Conservation (phyloP, 768 basidiomycete genomes). For the Boletales sp. region DNA sequence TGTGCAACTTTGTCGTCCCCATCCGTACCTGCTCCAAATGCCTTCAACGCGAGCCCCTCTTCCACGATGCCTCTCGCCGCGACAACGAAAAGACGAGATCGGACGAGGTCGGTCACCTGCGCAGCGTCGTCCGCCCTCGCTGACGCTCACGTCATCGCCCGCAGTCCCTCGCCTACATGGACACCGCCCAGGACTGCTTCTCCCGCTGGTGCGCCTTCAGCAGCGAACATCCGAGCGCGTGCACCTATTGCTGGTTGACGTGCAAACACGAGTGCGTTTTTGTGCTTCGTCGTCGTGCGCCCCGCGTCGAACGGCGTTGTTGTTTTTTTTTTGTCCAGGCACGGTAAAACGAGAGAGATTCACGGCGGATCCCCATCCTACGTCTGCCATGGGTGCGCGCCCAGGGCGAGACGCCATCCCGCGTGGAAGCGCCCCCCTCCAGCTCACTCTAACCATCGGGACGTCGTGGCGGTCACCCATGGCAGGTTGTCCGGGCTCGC, state of each 20-base stretch:
- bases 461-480: no score
- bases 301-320: background rate
- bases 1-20: slow-evolving; percentile 30
- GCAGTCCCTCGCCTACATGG: slow-evolving; percentile 25
- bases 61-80: slow-evolving; percentile 11
- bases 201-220: slow-evolving; percentile 29
- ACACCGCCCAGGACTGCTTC: slow-evolving; percentile 29
- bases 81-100: slow-evolving; percentile 17
- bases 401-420: slow-evolving; percentile 12
- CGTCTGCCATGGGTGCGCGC: slow-evolving; percentile 25
- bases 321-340: no score
- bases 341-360: slow-evolving; percentile 29
- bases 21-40: slow-evolving; percentile 32
- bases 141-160: background rate
- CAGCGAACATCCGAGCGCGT: slow-evolving; percentile 24
- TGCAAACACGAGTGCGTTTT: slow-evolving; percentile 27
- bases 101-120: slow-evolving; percentile 14
- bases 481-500: no score
- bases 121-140: background rate
- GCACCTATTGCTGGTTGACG: slow-evolving; percentile 26
- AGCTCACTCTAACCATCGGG: no score
- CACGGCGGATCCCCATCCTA: slow-evolving; percentile 30
- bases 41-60: slow-evolving; percentile 23
- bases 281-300: no score
- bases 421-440: slow-evolving; percentile 22